Base-by-base conservation (phyloP, 2,329 filamentous ascomycete species). In the Amphichorda felina region DNA sequence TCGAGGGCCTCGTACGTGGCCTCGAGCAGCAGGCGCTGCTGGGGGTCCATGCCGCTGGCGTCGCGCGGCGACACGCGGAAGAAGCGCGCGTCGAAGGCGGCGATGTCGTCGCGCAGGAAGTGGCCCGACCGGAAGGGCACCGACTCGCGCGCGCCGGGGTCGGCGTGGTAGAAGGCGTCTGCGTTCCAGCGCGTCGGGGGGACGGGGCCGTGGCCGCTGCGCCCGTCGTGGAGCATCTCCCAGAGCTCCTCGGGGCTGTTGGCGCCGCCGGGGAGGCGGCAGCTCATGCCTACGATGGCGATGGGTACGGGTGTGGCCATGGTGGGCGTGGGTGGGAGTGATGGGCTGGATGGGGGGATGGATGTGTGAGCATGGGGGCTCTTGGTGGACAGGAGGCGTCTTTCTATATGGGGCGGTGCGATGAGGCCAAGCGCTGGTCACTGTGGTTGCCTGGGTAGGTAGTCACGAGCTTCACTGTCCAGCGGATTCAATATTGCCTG, bases 1-100 rank as follows among this genome's bases (percentile, higher is more conserved):
- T 52, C 49, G 8, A 50, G 14, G 2, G 47, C 47, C 31, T 63
- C 58, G 29, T 57, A 60, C 2, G 56, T 48, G 0, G 49, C 49
- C 32, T 61, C 56, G 1, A 59, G 43, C 5, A 53, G 38, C 2
- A 51, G 27, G 1, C 55, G 48, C 17, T 56, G 55, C 38, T 56
- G 53, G 3, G 55, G 55, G 35, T 58, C 55, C 38, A 57, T 50
- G 3, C 46, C 41, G 3, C 43, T 42, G 1, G 49, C 52, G 34
- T 57, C 55, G 1, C 38, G 38, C 1, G 46, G 38, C 8, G 30
- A 44, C 28, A 54, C 45, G 17, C 40, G 39, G 41, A 57, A 59
- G 36, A 56, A 56, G 1, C 34, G 14, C 7, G 41, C 30, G 41
- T 58, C 53, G 15, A 36, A 34, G 6, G n/a, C 24, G 5, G 38